phyloP scores from a whole-genome alignment of 148 eudicot species.

The Salicornia ramosissima region DNA sequence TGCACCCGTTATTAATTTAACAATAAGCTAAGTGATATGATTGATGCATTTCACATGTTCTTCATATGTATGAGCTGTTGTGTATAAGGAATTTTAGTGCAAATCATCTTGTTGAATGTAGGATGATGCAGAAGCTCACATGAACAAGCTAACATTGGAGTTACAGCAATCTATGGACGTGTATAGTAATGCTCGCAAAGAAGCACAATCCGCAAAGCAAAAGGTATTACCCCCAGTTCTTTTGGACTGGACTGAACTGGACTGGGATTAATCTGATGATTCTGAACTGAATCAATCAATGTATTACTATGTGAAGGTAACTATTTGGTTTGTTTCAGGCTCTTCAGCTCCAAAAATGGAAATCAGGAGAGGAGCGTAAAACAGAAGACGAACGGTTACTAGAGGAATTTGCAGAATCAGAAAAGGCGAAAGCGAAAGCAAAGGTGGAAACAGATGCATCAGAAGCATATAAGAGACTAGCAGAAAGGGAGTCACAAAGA shows the following conservation, averaged over 20 bases:
- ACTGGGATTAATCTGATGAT: no score
- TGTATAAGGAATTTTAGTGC: no score
- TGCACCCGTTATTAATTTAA: no score
- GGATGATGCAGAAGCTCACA: slow-evolving; percentile 83
- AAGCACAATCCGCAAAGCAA: slow-evolving; percentile 68
- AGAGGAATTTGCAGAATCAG: slow-evolving; percentile 47
- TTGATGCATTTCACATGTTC: no score
- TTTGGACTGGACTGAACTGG: no score
- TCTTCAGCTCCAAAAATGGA: slow-evolving; percentile 69
- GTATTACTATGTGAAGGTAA: no score
- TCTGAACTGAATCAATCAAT: no score
- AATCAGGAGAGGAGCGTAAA: slow-evolving; percentile 57
- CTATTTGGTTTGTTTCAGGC: no score
- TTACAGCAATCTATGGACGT: slow-evolving; percentile 75
- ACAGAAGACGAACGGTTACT: slow-evolving; percentile 39
- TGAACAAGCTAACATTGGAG: slow-evolving; percentile 65
- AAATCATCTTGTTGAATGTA: slow-evolving; percentile 9
- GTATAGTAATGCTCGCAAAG: slow-evolving; percentile 78
- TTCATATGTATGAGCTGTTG: no score
- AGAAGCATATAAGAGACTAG: slow-evolving; percentile 63
- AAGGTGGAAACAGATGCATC: slow-evolving; percentile 57
- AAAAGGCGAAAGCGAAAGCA: slow-evolving; percentile 51
- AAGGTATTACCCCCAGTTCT: slow-evolving; percentile 43
- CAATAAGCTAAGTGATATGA: no score
- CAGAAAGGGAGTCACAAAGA: slow-evolving; percentile 60